A percentile compares a stretch with the other conserved stretches of the same genome.
phyloP scores from a whole-genome alignment of 345 rosid species.

The Durio zibethinus region DNA sequence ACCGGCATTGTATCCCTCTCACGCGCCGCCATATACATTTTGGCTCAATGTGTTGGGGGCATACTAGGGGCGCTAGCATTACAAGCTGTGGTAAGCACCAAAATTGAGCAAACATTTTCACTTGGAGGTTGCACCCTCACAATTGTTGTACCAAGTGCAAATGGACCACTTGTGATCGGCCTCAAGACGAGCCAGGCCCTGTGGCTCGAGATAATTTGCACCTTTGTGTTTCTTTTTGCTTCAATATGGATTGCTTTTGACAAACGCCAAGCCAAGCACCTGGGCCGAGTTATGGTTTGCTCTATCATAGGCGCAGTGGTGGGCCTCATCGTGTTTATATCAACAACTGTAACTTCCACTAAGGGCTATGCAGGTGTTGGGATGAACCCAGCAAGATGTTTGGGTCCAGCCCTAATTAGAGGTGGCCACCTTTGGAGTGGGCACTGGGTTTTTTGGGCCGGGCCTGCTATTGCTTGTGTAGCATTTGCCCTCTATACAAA shows the following conservation, averaged over 20 bases:
- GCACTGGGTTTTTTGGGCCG: constrained; percentile 34
- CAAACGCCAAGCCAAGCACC: constrained; percentile 25
- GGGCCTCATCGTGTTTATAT: constrained; percentile 42
- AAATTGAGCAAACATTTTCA: constrained; percentile 29
- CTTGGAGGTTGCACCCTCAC: constrained; percentile 49
- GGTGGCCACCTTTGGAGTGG: constrained; percentile 34
- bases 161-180: constrained; percentile 17
- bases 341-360: constrained; percentile 35
- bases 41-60: constrained; percentile 50
- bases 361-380: constrained; percentile 48
- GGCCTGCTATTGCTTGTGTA: constrained; percentile 21
- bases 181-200: constrained; percentile 19
- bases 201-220: constrained; percentile 38
- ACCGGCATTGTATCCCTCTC: constrained; percentile 35
- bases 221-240: constrained; percentile 36
- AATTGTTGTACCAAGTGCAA: constrained; percentile 14
- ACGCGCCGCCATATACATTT: constrained; percentile 36
- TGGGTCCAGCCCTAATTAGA: constrained; percentile 35
- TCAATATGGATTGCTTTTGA: constrained; percentile 49
- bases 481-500: constrained; percentile 23
- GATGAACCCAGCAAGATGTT: constrained; percentile 49
- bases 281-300: constrained; percentile 36
- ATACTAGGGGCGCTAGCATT: constrained; percentile 29
- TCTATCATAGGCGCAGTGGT: constrained; percentile 27
- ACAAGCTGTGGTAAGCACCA: constrained; percentile 28